A percentile compares a stretch with the other conserved stretches of the same genome.
phyloP scores from a whole-genome alignment of 2,329 filamentous ascomycete genomes.

The Xenoacremonium recifei region DNA sequence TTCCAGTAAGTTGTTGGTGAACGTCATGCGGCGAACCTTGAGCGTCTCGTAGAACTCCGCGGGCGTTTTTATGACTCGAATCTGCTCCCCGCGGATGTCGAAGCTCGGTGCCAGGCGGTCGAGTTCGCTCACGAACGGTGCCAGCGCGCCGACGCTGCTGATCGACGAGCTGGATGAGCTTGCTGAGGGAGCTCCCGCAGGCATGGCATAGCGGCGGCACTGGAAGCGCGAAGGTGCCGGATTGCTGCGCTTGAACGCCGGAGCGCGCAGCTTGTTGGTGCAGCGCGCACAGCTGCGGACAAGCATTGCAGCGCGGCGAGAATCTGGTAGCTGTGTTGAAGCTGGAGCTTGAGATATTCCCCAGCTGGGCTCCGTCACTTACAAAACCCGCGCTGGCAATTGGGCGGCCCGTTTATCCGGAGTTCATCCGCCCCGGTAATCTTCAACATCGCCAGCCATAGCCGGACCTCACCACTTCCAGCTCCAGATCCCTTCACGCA shows the following conservation, averaged over 20 bases:
- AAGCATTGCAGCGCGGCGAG: conserved; percentile 27
- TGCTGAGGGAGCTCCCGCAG: conserved; percentile 30
- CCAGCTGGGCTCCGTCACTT: conserved; percentile 6
- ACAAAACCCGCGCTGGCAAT: background rate
- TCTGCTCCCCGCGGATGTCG: conserved; percentile 76
- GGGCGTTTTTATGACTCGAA: conserved; percentile 76
- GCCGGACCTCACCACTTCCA: conserved; percentile 10
- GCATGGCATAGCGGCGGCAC: conserved; percentile 41
- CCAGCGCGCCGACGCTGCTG: conserved; percentile 39
- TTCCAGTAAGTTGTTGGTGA: background rate
- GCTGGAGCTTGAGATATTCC: conserved; percentile 3
- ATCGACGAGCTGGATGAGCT: conserved; percentile 10
- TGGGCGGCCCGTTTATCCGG: conserved; percentile 17
- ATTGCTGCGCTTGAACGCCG: conserved; percentile 20
- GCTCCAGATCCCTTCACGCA: too few species aligned
- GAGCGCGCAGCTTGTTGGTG: conserved; percentile 23
- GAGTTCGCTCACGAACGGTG: conserved; percentile 66
- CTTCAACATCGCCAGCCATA: conserved; percentile 19
- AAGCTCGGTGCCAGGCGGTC: conserved; percentile 91
- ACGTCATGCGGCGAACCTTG: conserved; percentile 58
- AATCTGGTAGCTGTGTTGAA: conserved; percentile 1
- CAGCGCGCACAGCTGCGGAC: conserved; percentile 34
- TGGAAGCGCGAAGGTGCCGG: conserved; percentile 31
- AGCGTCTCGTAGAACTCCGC: conserved; percentile 88
- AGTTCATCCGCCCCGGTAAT: conserved; percentile 28